A percentile compares a stretch with the other conserved stretches of the same genome.
Conservation (phyloP, 148 eudicot genomes). For the Fagopyrum esculentum region DNA sequence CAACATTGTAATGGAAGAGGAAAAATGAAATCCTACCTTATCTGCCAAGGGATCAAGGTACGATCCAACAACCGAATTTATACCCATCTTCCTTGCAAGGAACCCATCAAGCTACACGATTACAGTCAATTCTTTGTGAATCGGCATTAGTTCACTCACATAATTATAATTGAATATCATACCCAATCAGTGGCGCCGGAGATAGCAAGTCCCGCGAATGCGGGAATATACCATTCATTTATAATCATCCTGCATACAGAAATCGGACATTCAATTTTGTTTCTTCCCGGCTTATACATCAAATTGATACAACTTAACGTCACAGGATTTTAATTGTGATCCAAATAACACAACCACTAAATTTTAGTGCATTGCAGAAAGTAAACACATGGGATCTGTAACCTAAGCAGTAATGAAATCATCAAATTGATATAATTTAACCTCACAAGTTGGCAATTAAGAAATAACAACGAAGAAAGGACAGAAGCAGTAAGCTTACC, state of each 20-base stretch:
- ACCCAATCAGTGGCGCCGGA: slow-evolving; percentile 99
- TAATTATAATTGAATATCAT: slow-evolving; percentile 13
- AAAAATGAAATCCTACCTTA: slow-evolving; percentile 45
- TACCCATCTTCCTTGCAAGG: slow-evolving; percentile 90
- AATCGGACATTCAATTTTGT: slow-evolving; percentile 2
- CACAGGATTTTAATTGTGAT: background rate
- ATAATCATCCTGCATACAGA: slow-evolving; percentile 78
- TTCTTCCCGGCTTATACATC: background rate
- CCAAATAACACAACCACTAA: background rate
- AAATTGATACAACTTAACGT: background rate
- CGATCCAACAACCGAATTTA: slow-evolving; percentile 89
- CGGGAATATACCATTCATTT: slow-evolving; percentile 89
- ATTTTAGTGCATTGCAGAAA: background rate
- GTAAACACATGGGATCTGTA: background rate
- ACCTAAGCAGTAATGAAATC: background rate
- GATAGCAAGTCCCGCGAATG: slow-evolving; percentile 73
- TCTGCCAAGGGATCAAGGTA: slow-evolving; percentile 99
- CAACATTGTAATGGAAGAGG: background rate
- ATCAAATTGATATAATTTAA: background rate
- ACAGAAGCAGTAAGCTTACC: slow-evolving; percentile 30
- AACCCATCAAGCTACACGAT: slow-evolving; percentile 84
- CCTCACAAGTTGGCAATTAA: background rate
- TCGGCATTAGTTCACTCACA: background rate
- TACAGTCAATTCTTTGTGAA: slow-evolving; percentile 1
- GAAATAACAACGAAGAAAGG: background rate